These are phyloP conservation scores for Rubus parviflorus DNA, from an alignment of 306 rosid genomes.

Conservation along the genomic window DNA sequence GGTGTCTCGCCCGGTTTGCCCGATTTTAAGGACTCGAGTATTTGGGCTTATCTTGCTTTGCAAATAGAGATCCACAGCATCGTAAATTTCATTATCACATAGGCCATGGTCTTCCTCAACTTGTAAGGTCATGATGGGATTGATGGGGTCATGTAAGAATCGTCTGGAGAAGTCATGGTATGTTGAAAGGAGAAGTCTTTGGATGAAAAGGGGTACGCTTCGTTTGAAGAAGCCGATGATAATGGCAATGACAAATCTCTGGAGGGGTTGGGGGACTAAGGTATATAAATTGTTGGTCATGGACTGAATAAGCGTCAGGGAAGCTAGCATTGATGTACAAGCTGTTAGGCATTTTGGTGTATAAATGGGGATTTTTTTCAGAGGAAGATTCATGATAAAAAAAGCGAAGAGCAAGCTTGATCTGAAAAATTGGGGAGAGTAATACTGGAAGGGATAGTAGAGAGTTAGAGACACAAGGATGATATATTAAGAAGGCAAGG, in stretches of 20 bases:
- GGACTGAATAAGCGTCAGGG: constrained; percentile 3
- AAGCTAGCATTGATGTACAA: background rate
- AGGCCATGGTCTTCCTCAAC: background rate
- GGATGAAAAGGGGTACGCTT: background rate
- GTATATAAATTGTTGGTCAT: background rate
- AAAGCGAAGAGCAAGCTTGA: background rate
- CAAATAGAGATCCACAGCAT: constrained; percentile 61
- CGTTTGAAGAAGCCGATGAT: background rate
- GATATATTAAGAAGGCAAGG: background rate
- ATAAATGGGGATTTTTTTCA: background rate
- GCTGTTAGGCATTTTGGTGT: background rate
- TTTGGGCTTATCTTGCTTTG: constrained; percentile 43
- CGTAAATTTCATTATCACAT: constrained; percentile 53
- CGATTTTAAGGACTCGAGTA: constrained; percentile 47
- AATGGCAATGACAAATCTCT: background rate
- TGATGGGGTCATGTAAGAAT: background rate
- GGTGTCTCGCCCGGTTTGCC: constrained; percentile 50
- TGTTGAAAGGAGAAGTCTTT: background rate
- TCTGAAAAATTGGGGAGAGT: background rate
- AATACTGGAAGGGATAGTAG: background rate
- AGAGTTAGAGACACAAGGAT: background rate
- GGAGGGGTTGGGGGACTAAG: background rate
- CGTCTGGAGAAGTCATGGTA: background rate
- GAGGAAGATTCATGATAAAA: background rate
- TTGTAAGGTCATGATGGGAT: background rate